phyloP scores from a whole-genome alignment of 164 flowering plant species.

The Cinnamomum micranthum region DNA sequence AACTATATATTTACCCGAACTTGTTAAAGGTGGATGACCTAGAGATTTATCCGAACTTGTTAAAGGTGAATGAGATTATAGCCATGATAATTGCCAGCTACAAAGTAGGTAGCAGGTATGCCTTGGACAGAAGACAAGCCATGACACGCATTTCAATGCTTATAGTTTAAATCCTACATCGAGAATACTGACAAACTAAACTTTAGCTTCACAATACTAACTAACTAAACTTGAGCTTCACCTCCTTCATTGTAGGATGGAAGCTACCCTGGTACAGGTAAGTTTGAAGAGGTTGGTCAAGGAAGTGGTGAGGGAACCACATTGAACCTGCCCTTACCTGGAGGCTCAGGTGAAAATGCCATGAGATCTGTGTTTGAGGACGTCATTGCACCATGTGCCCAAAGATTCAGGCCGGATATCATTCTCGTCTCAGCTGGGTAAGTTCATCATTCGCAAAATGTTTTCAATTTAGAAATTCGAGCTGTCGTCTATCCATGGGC shows the following conservation, averaged over 20 bases:
- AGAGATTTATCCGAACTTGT: no score
- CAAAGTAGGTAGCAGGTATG: no score
- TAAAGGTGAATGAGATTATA: no score
- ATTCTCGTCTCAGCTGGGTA: slow-evolving; percentile 97
- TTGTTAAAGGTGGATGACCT: no score
- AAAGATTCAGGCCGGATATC: slow-evolving; percentile 88
- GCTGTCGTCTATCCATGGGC: background rate
- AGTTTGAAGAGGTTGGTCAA: slow-evolving; percentile 62
- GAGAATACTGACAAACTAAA: no score
- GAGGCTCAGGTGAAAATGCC: slow-evolving; percentile 90
- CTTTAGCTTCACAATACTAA: background rate
- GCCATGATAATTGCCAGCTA: no score
- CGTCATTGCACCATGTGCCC: slow-evolving; percentile 83
- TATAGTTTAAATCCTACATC: no score
- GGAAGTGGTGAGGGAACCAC: slow-evolving; percentile 90
- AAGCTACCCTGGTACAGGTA: slow-evolving; percentile 99
- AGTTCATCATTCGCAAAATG: background rate
- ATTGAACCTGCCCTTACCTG: slow-evolving; percentile 86
- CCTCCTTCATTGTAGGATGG: slow-evolving; percentile 55
- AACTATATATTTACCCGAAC: no score
- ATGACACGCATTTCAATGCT: no score
- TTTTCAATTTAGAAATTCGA: background rate
- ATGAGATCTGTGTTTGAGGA: slow-evolving; percentile 85
- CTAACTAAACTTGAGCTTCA: background rate
- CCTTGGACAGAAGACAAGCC: no score